A percentile compares a stretch with the other conserved stretches of the same genome.
Conservation (phyloP, 768 basidiomycete species). For the Hericium alpestre region DNA sequence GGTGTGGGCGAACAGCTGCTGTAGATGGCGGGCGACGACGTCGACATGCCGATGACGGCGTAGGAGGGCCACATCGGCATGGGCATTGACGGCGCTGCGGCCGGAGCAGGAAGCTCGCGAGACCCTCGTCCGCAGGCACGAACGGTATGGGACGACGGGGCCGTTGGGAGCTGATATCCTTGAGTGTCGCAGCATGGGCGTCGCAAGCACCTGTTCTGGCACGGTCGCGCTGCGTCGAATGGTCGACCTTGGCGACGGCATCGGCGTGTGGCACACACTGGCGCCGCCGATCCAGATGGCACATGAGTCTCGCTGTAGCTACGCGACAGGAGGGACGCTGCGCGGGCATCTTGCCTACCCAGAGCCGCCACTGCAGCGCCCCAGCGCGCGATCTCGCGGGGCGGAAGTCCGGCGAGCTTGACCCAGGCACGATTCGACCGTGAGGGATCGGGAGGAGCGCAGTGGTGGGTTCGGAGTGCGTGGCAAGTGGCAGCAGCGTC, state of each 20-base stretch:
- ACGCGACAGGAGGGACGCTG: constrained; percentile 4
- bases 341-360: constrained; percentile 62
- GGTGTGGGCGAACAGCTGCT: constrained; percentile 12
- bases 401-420: constrained; percentile 79
- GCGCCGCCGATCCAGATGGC: background rate
- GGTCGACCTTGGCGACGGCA: too few species aligned
- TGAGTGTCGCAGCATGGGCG: background rate
- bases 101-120: background rate
- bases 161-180: background rate
- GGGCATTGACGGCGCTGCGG: background rate
- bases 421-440: constrained; percentile 94
- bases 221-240: background rate
- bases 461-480: constrained; percentile 11
- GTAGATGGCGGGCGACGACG: constrained; percentile 1
- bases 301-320: constrained; percentile 6
- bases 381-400: constrained; percentile 73
- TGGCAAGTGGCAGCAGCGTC: too few species aligned
- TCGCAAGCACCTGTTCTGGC: background rate
- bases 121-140: background rate
- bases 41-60: background rate
- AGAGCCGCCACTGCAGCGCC: constrained; percentile 83
- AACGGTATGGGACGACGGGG: background rate
- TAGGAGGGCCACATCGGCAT: background rate
- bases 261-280: background rate
- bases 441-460: constrained; percentile 26